Evolutionary conservation across 257 asterid species (phyloP).

Genomic region (Primulina tabacum): DNA sequence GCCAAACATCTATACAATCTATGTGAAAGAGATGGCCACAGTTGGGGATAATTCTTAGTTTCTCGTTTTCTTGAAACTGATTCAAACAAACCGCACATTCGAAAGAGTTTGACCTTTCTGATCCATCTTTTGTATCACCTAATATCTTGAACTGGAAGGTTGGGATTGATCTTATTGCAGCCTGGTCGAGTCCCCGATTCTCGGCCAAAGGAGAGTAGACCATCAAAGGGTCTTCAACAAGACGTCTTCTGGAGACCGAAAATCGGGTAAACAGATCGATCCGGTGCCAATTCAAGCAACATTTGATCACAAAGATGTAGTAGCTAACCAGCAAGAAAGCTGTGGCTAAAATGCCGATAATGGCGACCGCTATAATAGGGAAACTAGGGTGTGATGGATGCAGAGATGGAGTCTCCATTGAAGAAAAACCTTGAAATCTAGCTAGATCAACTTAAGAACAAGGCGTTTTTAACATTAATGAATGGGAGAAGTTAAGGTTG

Average conservation of each 20-base stretch:
- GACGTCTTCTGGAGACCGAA: conserved; percentile 50
- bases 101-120: background rate
- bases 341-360: conserved; percentile 80
- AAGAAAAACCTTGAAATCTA: conserved; percentile 25
- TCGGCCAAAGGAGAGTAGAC: conserved; percentile 38
- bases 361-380: conserved; percentile 82
- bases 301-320: conserved; percentile 85
- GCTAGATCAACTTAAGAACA: conserved; percentile 29
- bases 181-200: conserved; percentile 61
- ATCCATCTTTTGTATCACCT: background rate
- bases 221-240: conserved; percentile 36
- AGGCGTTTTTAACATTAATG: conserved; percentile 14
- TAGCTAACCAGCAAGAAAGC: conserved; percentile 75
- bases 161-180: conserved; percentile 67
- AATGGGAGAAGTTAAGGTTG: conserved; percentile 11
- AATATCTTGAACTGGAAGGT: conserved; percentile 43
- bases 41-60: conserved; percentile 62
- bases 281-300: conserved; percentile 83
- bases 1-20: conserved; percentile 93
- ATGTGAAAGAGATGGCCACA: conserved; percentile 74
- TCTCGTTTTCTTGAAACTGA: conserved; percentile 63
- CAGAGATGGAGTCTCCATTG: conserved; percentile 18
- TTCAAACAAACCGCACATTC: conserved; percentile 84
- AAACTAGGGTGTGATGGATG: conserved; percentile 53
- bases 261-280: conserved; percentile 60